Evolutionary conservation across 225 moss, liverwort and hornwort genomes (phyloP), one percentile per base, ranked within the genome.

Genomic region (Neckera pumila): DNA sequence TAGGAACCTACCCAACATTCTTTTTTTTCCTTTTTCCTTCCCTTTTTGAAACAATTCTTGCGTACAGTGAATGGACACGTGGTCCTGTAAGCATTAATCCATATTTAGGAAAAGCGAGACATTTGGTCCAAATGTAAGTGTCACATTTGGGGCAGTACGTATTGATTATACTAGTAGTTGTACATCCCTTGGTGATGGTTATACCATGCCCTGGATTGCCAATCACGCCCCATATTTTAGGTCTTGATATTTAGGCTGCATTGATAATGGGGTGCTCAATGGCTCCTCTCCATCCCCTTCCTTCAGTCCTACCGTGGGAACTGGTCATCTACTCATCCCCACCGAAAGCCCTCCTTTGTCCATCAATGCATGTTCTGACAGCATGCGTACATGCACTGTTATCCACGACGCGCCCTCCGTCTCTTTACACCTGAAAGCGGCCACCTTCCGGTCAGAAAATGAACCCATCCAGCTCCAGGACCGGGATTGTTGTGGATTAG

Each of bases 281-380:
- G 3, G 57, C 79, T 21, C 57, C 2, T 4, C 57, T n/a, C n/a
- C n/a, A n/a, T n/a, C n/a, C n/a, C n/a, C n/a, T n/a, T 17, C 13
- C 7, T 23, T 31, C 30, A 9, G 40, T 34, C 45, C 17, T 30
- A 3, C 73, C 73, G 42, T 43, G 71, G 22, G 11, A 36, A 2
- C 57, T 58, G 58, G 58, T 18, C 8, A 57, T 31, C 31, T 5
- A 14, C 33, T 70, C 70, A 14, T 59, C 61, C 47, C 9, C 69
- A 75, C 88, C 88, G 64, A 88, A 88, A 88, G 75, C 75, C 75
- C 54, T 51, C 18, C 8, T 7, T 11, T 5, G 2, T 28, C 53
- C 79, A 69, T 83, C 67, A 88, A 86, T 90, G 84, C 84, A 69
- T 28, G 51, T 7, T 88, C 90, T 90, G 92, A 90, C 92, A 88